phyloP scores from a whole-genome alignment of 306 rosid species.

The Pyrus communis region DNA sequence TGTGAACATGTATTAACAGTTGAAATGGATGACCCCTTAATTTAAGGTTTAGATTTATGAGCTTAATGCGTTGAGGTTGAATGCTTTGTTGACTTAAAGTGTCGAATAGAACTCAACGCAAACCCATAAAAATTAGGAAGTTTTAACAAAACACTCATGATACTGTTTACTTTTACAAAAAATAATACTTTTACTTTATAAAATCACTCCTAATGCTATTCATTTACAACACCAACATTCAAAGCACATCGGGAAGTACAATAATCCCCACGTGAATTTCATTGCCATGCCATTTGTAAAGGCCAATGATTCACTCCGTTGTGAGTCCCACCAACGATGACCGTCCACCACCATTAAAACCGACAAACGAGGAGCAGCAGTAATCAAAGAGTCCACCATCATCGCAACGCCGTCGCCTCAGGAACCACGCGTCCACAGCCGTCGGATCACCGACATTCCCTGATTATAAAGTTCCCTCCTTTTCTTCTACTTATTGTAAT shows the following conservation, averaged over 20 bases:
- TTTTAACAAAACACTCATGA: fast-evolving
- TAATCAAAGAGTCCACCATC: neutral
- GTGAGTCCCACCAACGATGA: neutral
- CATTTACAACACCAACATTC: too few species aligned
- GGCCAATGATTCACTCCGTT: neutral
- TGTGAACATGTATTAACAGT: too few species aligned
- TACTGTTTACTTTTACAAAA: too few species aligned
- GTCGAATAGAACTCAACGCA: too few species aligned
- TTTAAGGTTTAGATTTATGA: too few species aligned
- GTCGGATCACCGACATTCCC: neutral
- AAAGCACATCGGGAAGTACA: neutral
- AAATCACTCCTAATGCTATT: fast-evolving
- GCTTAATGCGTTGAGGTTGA: too few species aligned
- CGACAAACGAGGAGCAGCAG: neutral
- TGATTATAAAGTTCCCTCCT: neutral
- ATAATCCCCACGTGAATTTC: neutral
- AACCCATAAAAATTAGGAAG: fast-evolving
- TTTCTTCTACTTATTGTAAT: neutral
- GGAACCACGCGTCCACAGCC: neutral
- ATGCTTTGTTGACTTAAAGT: too few species aligned
- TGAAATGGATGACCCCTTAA: too few species aligned
- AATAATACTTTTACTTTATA: too few species aligned
- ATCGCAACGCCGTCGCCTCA: neutral
- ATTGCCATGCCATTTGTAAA: neutral
- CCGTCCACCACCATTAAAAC: neutral